Evolutionary conservation across 2,329 filamentous ascomycete species (phyloP).

Genomic region (Nectriaceae sp.): DNA sequence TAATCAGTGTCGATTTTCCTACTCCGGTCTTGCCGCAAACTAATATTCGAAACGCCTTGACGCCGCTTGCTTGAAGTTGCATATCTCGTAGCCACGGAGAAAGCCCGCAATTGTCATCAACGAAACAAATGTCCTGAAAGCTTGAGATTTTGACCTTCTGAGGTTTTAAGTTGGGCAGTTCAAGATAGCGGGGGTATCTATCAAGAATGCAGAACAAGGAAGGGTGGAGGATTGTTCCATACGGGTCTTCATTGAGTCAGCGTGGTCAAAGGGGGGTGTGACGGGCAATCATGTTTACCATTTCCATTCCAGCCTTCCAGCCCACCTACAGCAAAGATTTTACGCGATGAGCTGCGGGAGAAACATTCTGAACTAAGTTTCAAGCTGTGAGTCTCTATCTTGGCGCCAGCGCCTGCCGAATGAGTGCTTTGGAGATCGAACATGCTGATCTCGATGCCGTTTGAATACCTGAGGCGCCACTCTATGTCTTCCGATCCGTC

Average conservation of each 20-base stretch:
- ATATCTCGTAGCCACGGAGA: conserved; percentile 26
- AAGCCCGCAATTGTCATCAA: conserved; percentile 7
- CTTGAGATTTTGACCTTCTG: conserved; percentile 20
- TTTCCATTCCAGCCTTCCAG: conserved; percentile 20
- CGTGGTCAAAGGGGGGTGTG: accelerated
- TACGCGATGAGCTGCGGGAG: conserved; percentile 15
- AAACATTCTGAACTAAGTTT: conserved; percentile 22
- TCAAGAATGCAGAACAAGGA: conserved; percentile 26
- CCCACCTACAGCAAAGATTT: conserved; percentile 10
- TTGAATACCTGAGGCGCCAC: conserved; percentile 21
- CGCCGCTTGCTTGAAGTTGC: conserved; percentile 24
- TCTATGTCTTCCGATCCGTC: conserved; percentile 28
- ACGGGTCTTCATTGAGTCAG: conserved; percentile 4
- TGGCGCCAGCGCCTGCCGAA: conserved; percentile 3
- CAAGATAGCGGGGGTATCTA: conserved; percentile 21
- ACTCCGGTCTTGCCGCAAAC: conserved; percentile 28
- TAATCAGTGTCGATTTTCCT: conserved; percentile 29
- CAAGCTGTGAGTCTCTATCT: conserved; percentile 12
- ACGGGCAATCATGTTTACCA: conserved; percentile 3
- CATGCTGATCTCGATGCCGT: conserved; percentile 23
- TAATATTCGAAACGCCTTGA: conserved; percentile 27
- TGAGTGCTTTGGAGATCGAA: conserved; percentile 26
- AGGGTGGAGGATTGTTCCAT: conserved; percentile 23
- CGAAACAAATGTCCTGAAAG: conserved; percentile 21
- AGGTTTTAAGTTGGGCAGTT: conserved; percentile 17